phyloP scores from a whole-genome alignment of 345 rosid species.

The Eucalyptus leucophloia region DNA sequence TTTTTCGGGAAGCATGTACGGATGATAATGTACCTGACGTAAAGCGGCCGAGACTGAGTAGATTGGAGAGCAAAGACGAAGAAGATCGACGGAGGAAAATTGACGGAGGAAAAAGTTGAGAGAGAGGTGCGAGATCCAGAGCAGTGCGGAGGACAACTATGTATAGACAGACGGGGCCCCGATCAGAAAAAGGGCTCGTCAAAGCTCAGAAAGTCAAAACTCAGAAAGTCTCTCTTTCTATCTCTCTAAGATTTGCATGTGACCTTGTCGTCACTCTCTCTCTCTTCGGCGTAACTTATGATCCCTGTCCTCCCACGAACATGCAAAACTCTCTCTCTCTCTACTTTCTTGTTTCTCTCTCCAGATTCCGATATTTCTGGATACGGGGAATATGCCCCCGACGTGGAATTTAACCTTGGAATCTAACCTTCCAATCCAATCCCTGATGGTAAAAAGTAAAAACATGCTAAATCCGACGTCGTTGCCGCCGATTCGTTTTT shows the following conservation, averaged over 20 bases:
- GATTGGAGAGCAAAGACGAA: background rate
- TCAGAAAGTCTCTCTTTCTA: background rate
- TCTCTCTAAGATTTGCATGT: background rate
- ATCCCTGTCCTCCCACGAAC: background rate
- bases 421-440: background rate
- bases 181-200: background rate
- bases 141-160: background rate
- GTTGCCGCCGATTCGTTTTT: background rate
- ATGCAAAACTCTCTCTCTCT: background rate
- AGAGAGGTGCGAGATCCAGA: background rate
- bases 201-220: background rate
- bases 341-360: no score
- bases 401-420: background rate
- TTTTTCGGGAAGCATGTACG: background rate
- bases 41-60: background rate
- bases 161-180: background rate
- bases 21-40: background rate
- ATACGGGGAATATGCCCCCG: background rate
- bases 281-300: background rate
- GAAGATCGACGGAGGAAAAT: background rate
- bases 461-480: background rate
- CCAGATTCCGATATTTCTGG: background rate
- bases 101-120: background rate
- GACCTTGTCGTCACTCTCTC: background rate
- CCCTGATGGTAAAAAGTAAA: background rate